These are phyloP conservation scores for Hemerocallis citrina DNA, from an alignment of 106 monocot species.

Conservation along the genomic window DNA sequence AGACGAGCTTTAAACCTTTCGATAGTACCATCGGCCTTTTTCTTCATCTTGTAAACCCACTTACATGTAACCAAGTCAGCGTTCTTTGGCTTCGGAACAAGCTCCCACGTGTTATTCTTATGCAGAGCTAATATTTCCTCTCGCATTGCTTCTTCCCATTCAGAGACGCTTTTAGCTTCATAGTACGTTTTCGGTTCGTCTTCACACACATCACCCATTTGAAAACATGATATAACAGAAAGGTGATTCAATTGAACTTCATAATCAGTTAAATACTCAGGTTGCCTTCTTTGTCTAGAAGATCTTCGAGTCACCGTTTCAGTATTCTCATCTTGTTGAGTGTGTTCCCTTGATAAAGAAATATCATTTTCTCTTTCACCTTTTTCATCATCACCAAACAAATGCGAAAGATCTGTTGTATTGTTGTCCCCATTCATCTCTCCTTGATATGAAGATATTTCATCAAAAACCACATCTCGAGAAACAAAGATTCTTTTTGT, in stretches of 20 bases:
- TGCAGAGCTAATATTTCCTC: background rate
- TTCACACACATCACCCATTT: background rate
- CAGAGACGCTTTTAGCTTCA: background rate
- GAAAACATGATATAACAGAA: background rate
- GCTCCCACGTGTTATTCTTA: background rate
- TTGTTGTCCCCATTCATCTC: too few relatives aligned
- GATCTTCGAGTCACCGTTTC: background rate
- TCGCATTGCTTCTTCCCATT: background rate
- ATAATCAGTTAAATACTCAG: slow-evolving; percentile 1
- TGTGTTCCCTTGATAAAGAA: too few relatives aligned
- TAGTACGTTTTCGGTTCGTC: background rate
- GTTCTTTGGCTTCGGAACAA: background rate
- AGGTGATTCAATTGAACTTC: background rate
- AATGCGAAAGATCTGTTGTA: too few relatives aligned
- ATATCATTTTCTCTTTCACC: too few relatives aligned
- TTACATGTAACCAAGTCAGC: background rate
- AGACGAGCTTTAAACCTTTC: slow-evolving; percentile 1
- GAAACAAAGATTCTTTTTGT: background rate
- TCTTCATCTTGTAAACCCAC: slow-evolving; percentile 1
- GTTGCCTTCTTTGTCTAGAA: background rate
- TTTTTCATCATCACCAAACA: too few relatives aligned
- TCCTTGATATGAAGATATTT: too few relatives aligned
- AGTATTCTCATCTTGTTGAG: too few relatives aligned
- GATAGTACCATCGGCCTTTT: background rate
- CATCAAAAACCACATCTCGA: slow-evolving; percentile 6